Evolutionary conservation across 192 early-diverging fungal genomes (phyloP).

Genomic region (Pilaira anomala): DNA sequence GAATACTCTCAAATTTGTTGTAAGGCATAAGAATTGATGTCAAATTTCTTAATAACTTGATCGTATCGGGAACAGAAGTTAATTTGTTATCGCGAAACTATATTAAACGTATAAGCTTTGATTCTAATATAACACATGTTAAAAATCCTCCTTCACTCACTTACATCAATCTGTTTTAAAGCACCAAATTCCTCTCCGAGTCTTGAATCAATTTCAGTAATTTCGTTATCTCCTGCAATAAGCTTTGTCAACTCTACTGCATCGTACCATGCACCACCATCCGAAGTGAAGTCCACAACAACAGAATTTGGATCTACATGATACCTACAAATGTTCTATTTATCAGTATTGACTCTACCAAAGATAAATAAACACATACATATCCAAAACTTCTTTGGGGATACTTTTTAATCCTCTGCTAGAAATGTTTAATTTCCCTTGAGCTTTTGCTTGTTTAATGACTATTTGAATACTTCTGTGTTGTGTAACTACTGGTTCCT

Average conservation of each 20-base stretch:
- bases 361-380: too few species aligned
- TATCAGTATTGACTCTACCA: background rate
- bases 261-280: slow-evolving; percentile 46
- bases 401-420: slow-evolving; percentile 45
- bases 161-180: slow-evolving; percentile 47
- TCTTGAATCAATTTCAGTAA: slow-evolving; percentile 43
- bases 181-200: slow-evolving; percentile 50
- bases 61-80: slow-evolving; percentile 36
- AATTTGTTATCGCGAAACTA: slow-evolving; percentile 52
- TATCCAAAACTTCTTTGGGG: slow-evolving; percentile 51
- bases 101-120: background rate
- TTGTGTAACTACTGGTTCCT: background rate
- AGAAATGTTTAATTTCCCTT: slow-evolving; percentile 47
- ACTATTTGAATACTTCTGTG: slow-evolving; percentile 15
- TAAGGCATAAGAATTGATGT: slow-evolving; percentile 40
- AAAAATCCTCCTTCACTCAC: background rate
- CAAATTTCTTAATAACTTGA: slow-evolving; percentile 35
- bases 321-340: slow-evolving; percentile 30
- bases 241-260: slow-evolving; percentile 48
- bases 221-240: slow-evolving; percentile 49
- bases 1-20: slow-evolving; percentile 43
- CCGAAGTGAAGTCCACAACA: slow-evolving; percentile 47
- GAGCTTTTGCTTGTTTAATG: slow-evolving; percentile 29
- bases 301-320: slow-evolving; percentile 48
- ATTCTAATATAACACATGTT: too few species aligned